Conservation (phyloP, 805 yeast genomes). For the Zygoascus ofunaensis region DNA sequence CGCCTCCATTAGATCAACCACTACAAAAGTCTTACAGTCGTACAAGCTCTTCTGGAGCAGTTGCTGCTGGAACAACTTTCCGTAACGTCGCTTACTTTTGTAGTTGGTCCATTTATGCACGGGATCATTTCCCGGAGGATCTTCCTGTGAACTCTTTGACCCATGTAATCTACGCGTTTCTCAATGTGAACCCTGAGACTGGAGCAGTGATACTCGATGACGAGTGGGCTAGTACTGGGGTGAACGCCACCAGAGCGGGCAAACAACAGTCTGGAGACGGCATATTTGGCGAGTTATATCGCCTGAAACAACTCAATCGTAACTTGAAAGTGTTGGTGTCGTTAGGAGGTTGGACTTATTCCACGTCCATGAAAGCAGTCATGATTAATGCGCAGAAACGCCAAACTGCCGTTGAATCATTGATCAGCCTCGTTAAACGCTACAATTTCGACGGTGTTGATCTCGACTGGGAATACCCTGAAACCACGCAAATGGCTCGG, state of each 20-base stretch:
- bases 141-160: slow-evolving; percentile 51
- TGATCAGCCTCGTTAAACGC: slow-evolving; percentile 38
- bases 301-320: slow-evolving; percentile 35
- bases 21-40: no score
- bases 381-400: slow-evolving; percentile 32
- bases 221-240: slow-evolving; percentile 47
- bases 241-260: not conserved
- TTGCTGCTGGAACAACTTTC: not conserved
- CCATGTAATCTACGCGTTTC: slow-evolving; percentile 72
- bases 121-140: slow-evolving; percentile 50
- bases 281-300: slow-evolving; percentile 39
- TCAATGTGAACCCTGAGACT: slow-evolving; percentile 43
- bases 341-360: slow-evolving; percentile 72
- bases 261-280: slow-evolving; percentile 33
- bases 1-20: no score
- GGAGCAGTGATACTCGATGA: slow-evolving; percentile 54
- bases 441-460: slow-evolving; percentile 85
- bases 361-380: slow-evolving; percentile 41
- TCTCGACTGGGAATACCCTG: slow-evolving; percentile 91
- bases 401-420: slow-evolving; percentile 40
- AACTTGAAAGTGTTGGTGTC: slow-evolving; percentile 56
- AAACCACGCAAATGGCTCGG: slow-evolving; percentile 36
- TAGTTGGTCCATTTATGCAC: slow-evolving; percentile 56
- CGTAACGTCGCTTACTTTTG: slow-evolving; percentile 19
- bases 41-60: not conserved